These are phyloP conservation scores for Xylariaceae sp. DNA, from an alignment of 2,329 filamentous ascomycete species.

Conservation along the genomic window DNA sequence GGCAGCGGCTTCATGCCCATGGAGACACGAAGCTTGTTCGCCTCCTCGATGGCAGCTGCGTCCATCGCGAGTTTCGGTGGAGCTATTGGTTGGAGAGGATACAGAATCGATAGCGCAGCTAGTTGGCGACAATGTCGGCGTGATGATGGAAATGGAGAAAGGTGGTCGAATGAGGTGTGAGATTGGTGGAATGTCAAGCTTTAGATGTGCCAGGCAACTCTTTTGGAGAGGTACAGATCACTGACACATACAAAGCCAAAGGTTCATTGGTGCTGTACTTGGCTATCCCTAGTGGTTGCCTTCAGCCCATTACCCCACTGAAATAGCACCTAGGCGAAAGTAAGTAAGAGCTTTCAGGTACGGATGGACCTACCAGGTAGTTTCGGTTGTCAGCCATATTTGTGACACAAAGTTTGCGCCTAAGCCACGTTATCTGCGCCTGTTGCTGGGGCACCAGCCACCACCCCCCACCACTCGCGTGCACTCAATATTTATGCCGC, in stretches of 20 bases:
- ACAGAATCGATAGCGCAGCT: too few species aligned
- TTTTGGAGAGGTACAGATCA: too few species aligned
- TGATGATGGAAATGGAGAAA: background rate
- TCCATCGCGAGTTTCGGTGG: slow-evolving; percentile 43
- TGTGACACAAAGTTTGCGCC: background rate
- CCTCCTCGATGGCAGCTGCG: slow-evolving; percentile 80
- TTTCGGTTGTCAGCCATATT: slow-evolving; percentile 4
- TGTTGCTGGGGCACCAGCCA: background rate
- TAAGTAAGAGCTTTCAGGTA: too few species aligned
- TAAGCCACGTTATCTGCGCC: background rate
- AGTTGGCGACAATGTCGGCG: background rate
- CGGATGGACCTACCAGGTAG: too few species aligned
- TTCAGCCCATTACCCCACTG: too few species aligned
- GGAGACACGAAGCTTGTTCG: slow-evolving; percentile 84
- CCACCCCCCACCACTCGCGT: slow-evolving; percentile 15
- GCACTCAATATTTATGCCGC: slow-evolving; percentile 12
- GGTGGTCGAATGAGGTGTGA: background rate
- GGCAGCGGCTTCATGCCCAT: slow-evolving; percentile 88
- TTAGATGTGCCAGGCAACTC: too few species aligned
- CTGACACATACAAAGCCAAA: background rate
- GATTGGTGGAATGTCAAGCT: too few species aligned
- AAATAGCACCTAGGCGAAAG: too few species aligned
- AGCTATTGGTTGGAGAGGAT: too few species aligned
- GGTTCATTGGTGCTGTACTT: too few species aligned
- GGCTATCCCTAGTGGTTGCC: too few species aligned